phyloP scores from a whole-genome alignment of 2,329 filamentous ascomycete genomes.

The Neofusicoccum sp. region DNA sequence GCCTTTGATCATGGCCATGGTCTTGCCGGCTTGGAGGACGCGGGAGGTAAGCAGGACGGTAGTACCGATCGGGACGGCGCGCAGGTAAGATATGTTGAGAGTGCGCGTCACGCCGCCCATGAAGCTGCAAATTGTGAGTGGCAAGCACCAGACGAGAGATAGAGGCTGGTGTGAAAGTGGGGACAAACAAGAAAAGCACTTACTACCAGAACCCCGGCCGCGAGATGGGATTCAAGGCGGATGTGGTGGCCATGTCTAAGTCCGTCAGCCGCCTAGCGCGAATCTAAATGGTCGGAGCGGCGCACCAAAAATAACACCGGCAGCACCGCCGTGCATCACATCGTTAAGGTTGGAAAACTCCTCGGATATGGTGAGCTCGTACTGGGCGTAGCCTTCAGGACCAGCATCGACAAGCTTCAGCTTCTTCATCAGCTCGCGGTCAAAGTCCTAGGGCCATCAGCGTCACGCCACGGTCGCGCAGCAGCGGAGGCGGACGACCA shows the following conservation, averaged over 20 bases:
- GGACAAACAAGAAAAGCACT: conserved; percentile 23
- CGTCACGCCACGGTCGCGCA: not conserved
- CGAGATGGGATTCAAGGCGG: conserved; percentile 52
- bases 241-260: conserved; percentile 48
- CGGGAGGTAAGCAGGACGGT: conserved; percentile 47
- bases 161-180: too few species aligned
- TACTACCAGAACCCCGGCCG: conserved; percentile 54
- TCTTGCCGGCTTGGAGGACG: conserved; percentile 51
- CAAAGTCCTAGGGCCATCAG: conserved; percentile 36
- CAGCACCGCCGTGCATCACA: conserved; percentile 46
- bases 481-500: conserved; percentile 12
- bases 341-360: conserved; percentile 45
- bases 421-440: conserved; percentile 40
- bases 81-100: conserved; percentile 56
- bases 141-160: not conserved
- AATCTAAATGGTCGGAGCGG: not conserved
- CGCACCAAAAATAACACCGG: conserved; percentile 40
- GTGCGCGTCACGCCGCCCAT: conserved; percentile 54
- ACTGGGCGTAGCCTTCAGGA: conserved; percentile 38
- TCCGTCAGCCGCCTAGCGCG: not conserved
- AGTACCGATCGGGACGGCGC: conserved; percentile 50
- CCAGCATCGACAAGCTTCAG: conserved; percentile 41
- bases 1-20: conserved; percentile 56
- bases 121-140: conserved; percentile 36
- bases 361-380: conserved; percentile 37